Conservation (phyloP, 2,329 filamentous ascomycete species). For the Thielaviopsis musarum region DNA sequence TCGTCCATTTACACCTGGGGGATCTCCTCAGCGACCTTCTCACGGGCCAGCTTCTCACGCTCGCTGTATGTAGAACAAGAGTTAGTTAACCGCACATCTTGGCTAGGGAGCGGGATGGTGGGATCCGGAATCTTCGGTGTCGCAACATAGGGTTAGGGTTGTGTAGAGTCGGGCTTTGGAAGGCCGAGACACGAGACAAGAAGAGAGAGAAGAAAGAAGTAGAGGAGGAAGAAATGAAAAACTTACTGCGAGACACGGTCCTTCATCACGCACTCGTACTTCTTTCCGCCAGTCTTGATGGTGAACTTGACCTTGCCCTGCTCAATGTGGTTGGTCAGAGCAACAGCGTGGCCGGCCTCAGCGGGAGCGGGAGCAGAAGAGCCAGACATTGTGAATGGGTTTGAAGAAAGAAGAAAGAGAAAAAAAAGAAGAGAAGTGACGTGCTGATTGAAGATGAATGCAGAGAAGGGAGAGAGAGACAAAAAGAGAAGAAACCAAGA, state of each 20-base stretch:
- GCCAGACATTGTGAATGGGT: constrained; percentile 12
- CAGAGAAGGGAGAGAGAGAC: background rate
- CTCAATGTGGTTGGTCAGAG: constrained; percentile 20
- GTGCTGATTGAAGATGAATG: too few species aligned
- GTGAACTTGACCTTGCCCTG: constrained; percentile 28
- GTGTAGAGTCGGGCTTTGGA: too few species aligned
- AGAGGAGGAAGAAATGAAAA: too few species aligned
- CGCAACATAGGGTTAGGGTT: too few species aligned
- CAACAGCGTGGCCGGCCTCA: constrained; percentile 5
- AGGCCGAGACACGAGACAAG: too few species aligned
- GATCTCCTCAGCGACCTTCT: constrained; percentile 22
- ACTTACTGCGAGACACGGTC: constrained; percentile 29
- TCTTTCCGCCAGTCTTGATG: constrained; percentile 25
- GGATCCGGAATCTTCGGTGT: too few species aligned
- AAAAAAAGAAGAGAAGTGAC: background rate
- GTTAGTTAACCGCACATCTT: constrained; percentile 11
- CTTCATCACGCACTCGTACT: constrained; percentile 24
- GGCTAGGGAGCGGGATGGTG: background rate
- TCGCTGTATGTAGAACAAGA: constrained; percentile 20
- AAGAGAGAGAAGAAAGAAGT: too few species aligned
- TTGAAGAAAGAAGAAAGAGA: background rate
- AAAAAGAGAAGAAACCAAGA: too few species aligned
- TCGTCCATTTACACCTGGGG: constrained; percentile 14
- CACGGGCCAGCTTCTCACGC: constrained; percentile 23
- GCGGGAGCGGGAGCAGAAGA: constrained; percentile 8